Base-by-base conservation (phyloP, 768 basidiomycete genomes). In the Boletus pseudopeckii region DNA sequence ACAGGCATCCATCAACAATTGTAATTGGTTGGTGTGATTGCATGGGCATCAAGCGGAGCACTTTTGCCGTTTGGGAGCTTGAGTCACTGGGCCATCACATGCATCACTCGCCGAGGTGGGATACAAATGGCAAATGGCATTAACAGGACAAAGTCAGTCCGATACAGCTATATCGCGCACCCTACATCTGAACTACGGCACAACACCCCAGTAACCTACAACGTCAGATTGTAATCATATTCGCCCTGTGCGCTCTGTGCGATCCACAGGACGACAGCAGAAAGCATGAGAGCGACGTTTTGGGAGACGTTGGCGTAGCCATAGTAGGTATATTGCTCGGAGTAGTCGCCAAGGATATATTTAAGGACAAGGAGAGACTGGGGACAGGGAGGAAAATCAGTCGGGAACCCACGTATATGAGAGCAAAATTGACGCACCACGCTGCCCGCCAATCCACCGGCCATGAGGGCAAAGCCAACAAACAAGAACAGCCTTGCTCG, bases 221-320 rank as follows among this genome's bases (percentile, higher is more conserved):
- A 73, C 39, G 88, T 88, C 52, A 98, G 77, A 62, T 88, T 92
- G 70, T 96, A 98, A 67, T 98, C 93, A 72, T 96, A 97, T 71
- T 98, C 96, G 60, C 80, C 83, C 56, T 83, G 83, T 2, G 82
- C 78, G 57, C 81, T 91, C 76, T 96, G 93, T 4, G 93, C 90
- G 51, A 94, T 79, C 96, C 96, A 98, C 14, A 98, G 79, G 4
- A 97, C 82, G 56, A 95, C 80, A 1, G 88, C 85, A 17, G 92
- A 93, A 36, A 88, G 77, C 88, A 91, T 90, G 53, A 91, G 76
- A 5, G 83, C 82, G 14, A 89, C 83, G 65, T 93, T 96, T 77
- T 97, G 94, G 10, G 88, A 86, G n/a, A 98, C 92, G 70, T 93
- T 95, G 43, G 93, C 92, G 57, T 92, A 90, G 20, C 96, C 96